Conservation (phyloP, 192 early-diverging fungal species). For the Helicostylum pulchrum region DNA sequence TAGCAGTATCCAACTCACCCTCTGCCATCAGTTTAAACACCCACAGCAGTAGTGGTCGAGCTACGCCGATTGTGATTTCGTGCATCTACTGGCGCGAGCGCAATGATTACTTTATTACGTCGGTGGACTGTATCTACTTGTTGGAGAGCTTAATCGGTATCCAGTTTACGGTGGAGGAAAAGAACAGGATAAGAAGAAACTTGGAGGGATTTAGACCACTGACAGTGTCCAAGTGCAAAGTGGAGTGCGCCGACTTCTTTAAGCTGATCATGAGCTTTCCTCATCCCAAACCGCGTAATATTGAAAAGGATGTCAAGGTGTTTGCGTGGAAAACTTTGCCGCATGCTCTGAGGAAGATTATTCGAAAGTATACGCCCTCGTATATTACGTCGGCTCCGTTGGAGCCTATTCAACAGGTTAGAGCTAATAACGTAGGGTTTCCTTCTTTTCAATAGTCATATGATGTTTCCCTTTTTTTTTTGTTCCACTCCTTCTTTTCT, state of each 20-base stretch:
- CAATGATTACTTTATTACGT: constrained; percentile 75
- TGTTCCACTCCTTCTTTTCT: no score
- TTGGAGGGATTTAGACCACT: constrained; percentile 76
- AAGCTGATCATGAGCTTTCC: constrained; percentile 80
- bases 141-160: constrained; percentile 72
- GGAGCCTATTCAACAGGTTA: constrained; percentile 18
- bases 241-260: constrained; percentile 72
- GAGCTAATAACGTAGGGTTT: no score
- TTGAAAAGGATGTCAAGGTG: constrained; percentile 87
- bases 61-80: constrained; percentile 61
- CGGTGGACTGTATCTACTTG: constrained; percentile 74
- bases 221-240: constrained; percentile 73
- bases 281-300: constrained; percentile 80
- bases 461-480: no score
- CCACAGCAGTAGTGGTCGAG: neutral
- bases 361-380: constrained; percentile 65
- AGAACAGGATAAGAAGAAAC: constrained; percentile 85
- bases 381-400: constrained; percentile 41
- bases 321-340: constrained; percentile 73
- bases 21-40: neutral
- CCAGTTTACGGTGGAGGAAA: constrained; percentile 77
- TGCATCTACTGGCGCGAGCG: constrained; percentile 77
- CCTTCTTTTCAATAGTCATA: no score
- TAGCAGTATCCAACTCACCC: neutral
- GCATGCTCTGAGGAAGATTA: constrained; percentile 73